Evolutionary conservation across 2,329 filamentous ascomycete genomes (phyloP).

Genomic region (Alternaria gaisen): DNA sequence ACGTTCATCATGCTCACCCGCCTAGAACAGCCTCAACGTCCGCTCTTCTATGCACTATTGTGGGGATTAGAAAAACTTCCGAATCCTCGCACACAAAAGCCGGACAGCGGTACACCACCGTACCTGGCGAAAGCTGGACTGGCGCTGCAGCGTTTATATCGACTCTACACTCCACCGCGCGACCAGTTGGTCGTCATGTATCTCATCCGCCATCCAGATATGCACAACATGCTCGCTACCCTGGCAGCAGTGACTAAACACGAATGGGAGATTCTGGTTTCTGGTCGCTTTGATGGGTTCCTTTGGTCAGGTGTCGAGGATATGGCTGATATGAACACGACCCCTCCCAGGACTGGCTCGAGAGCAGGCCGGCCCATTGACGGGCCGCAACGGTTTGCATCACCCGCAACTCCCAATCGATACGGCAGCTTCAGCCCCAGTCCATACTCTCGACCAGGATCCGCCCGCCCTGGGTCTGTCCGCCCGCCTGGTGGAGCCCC

Average conservation of each 20-base stretch:
- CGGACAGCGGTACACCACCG: slow-evolving; percentile 68
- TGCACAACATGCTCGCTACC: slow-evolving; percentile 88
- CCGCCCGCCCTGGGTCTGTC: slow-evolving; percentile 34
- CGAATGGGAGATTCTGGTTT: slow-evolving; percentile 97
- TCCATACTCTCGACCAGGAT: slow-evolving; percentile 30
- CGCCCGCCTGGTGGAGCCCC: slow-evolving; percentile 63
- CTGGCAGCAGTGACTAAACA: slow-evolving; percentile 85
- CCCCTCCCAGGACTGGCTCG: slow-evolving; percentile 34
- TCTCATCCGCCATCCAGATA: slow-evolving; percentile 79
- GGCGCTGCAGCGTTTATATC: slow-evolving; percentile 85
- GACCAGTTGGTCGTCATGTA: slow-evolving; percentile 88
- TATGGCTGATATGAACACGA: slow-evolving; percentile 39
- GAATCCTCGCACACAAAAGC: slow-evolving; percentile 72
- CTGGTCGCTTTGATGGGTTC: slow-evolving; percentile 94
- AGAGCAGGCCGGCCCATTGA: slow-evolving; percentile 54
- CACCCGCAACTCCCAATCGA: slow-evolving; percentile 64
- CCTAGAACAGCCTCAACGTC: slow-evolving; percentile 76
- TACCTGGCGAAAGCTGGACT: slow-evolving; percentile 78
- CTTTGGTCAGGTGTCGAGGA: slow-evolving; percentile 89
- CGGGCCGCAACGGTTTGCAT: slow-evolving; percentile 44
- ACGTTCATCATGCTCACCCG: slow-evolving; percentile 94
- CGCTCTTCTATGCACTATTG: slow-evolving; percentile 83
- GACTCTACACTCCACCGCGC: slow-evolving; percentile 74
- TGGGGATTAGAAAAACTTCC: slow-evolving; percentile 64
- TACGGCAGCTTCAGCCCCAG: slow-evolving; percentile 48